Evolutionary conservation across 2,329 filamentous ascomycete species (phyloP), one percentile per base, ranked within the genome.

Genomic region (Epichloe elymi): DNA sequence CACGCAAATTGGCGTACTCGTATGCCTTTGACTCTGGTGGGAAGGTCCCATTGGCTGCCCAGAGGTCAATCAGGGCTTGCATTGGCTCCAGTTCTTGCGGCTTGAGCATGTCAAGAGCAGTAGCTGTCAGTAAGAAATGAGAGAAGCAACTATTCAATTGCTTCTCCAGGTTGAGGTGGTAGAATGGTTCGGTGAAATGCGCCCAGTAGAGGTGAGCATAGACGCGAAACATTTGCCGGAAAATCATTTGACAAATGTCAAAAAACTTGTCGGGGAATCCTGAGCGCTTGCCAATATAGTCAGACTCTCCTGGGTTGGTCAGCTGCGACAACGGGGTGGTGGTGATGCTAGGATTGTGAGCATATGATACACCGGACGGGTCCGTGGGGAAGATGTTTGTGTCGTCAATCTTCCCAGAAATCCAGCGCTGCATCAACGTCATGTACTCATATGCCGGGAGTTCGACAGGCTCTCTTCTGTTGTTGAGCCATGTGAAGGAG

Each of bases 151-250:
- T 89, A 74, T 93, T 93, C 55, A 91, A 76, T 60, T 88, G 84
- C 65, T 89, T 86, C 66, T 86, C 83, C 10, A 86, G 72, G 70
- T 86, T 88, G 57, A 91, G 76, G 66, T 90, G 84, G 70, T 88
- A 91, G 68, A 89, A 88, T 5, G 85, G 86, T 58, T 88, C 85
- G 54, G 83, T 73, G 68, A 88, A 98, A 69, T 98, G 93, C 52
- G 90, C 88, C 79, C 95, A 96, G 74, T 98, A 98, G 54, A 98
- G 82, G 69, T 98, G 93, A 46, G 93, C 85, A 64, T 98, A 98
- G 59, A 96, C 91, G 53, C 93, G 86, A 76, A 98, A 97, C 85
- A 98, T 97, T 70, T 96, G 93, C 61, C 90, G 86, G 73, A 96
- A 91, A 62, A 96, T 93, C 57, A 85, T 85, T 73, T 94, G 89